Base-by-base conservation (phyloP, 2,329 filamentous ascomycete genomes). In the Rutstroemia sp. region DNA sequence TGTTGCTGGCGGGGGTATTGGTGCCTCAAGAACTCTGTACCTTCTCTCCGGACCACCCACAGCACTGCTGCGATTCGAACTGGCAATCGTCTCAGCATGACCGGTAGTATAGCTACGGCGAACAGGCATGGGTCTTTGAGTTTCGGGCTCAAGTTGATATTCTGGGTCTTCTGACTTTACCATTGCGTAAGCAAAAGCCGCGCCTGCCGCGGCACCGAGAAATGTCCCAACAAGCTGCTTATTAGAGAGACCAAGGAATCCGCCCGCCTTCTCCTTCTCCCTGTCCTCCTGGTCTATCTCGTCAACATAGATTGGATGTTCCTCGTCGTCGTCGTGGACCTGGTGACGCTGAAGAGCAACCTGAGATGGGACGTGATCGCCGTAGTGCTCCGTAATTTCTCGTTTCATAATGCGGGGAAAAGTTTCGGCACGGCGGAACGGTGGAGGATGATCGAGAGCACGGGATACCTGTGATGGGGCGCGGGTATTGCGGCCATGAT, bases 161-260 rank as follows among this genome's bases (percentile, higher is more conserved):
- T 23, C 48, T 12, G 66, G 62, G 5, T 63, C 61, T 46, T 87
- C 84, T 58, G 78, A 77, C 62, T 80, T 83, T 61, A 83, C 78
- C 74, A 90, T 84, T 21, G 83, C 84, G 71, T 94, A 95, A 9
- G 88, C 86, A 42, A 88, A 75, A 9, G 86, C 87, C 38, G 86
- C 88, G 41, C 87, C 88, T 17, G 88, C 88, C 16, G 88, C 89
- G 34, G 87, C 88, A 45, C 89, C 89, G 49, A 95, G 77, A 10
- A 95, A 75, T 7, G 88, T 87, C 7, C 89, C 88, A 47, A 94
- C 78, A 44, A 92, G 77, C 19, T 82, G 81, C 62, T 84, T 84
- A 42, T 82, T 77, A 50, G 76, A 78, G 41, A 81, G 72, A 4
- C 80, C 63, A n/a, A 53, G 48, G 9, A 46, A 23, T 1, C 56